Percentiles rank a stretch among this genome's conserved stretches.
Conservation (phyloP, 768 basidiomycete species). For the Chalciporus pseudorubinellus region DNA sequence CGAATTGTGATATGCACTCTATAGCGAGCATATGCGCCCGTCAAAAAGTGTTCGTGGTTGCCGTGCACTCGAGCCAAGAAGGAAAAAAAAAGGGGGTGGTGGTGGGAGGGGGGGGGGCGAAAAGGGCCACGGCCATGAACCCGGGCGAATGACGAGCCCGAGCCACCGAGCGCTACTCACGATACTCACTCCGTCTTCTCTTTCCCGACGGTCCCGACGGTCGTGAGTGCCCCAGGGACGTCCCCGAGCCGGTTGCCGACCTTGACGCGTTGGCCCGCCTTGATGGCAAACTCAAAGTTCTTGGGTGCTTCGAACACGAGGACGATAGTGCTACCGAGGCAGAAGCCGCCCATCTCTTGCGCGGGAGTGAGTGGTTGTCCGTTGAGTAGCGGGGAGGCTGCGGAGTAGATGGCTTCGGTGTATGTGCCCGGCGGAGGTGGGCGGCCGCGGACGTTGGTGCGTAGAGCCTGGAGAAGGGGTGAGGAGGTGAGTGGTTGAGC, state of each 20-base stretch:
- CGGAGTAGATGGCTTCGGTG: constrained; percentile 87
- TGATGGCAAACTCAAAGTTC: constrained; percentile 73
- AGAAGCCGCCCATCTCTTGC: constrained; percentile 98
- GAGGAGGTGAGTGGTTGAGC: background rate
- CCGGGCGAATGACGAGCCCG: too few relatives aligned
- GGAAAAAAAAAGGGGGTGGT: too few relatives aligned
- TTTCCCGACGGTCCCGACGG: constrained; percentile 34
- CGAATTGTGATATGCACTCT: background rate
- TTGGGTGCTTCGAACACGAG: constrained; percentile 93
- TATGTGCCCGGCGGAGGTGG: constrained; percentile 82
- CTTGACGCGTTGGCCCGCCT: constrained; percentile 79
- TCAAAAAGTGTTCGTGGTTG: too few relatives aligned
- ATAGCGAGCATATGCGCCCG: too few relatives aligned
- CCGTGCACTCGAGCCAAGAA: too few relatives aligned
- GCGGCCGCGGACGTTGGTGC: constrained; percentile 81
- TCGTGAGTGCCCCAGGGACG: constrained; percentile 17
- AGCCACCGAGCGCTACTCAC: too few relatives aligned
- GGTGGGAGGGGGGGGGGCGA: too few relatives aligned
- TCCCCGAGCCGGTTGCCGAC: constrained; percentile 85
- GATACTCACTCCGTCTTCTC: constrained; percentile 33
- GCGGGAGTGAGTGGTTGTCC: constrained; percentile 87
- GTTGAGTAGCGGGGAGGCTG: constrained; percentile 75
- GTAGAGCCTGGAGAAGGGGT: constrained; percentile 55
- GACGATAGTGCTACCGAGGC: constrained; percentile 92
- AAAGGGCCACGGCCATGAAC: too few relatives aligned